Base-by-base conservation (phyloP, 148 eudicot species). In the Silene conica region DNA sequence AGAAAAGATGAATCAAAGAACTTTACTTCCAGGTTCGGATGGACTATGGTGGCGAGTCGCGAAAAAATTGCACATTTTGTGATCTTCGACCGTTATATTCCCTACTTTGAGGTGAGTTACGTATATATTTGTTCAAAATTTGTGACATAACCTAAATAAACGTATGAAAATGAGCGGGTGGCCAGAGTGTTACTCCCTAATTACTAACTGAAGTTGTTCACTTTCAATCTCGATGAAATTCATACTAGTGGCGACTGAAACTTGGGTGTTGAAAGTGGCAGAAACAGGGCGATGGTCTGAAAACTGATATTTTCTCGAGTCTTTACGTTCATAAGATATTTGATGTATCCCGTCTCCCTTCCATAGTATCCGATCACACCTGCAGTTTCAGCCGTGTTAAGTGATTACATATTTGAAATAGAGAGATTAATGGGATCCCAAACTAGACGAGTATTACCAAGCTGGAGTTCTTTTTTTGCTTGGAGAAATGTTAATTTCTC, bases 311-410 rank as follows among this genome's bases (percentile, higher is more conserved):
- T 79, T 74, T 18, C 70, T 80, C 1, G 86, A 78, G 67, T 83
- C 94, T 65, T 79, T 77, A 1, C 94, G 84, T 19, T 79, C 73
- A 69, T 89, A 89, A 3, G 80, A 81, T 57, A 81, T 64, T 71
- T 84, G 94, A 13, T 68, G 54, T 28, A 89, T 83, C 12, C 86
- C 88, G 7, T 78, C 70, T n/a, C 94, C 94, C 76, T 86, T 85
- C 91, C 88, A 89, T 26, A 89, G 41, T 83, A 89, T 89, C 77
- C 94, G 80, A 38, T 89, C 94, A 73, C 94, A 89, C 94, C 94
- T 89, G 85, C 71, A 66, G 38, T 31, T 19, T 8, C 0, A 21
- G 38, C 5, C 21, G 15, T 25, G 5, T 31, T 18, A 1, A 31
- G 21, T 15, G 20, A 5, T 64, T 3, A 64, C 34, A 18, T 7